These are phyloP conservation scores for Wallacemonas sp. DNA, from an alignment of 208 protist species.

Conservation along the genomic window DNA sequence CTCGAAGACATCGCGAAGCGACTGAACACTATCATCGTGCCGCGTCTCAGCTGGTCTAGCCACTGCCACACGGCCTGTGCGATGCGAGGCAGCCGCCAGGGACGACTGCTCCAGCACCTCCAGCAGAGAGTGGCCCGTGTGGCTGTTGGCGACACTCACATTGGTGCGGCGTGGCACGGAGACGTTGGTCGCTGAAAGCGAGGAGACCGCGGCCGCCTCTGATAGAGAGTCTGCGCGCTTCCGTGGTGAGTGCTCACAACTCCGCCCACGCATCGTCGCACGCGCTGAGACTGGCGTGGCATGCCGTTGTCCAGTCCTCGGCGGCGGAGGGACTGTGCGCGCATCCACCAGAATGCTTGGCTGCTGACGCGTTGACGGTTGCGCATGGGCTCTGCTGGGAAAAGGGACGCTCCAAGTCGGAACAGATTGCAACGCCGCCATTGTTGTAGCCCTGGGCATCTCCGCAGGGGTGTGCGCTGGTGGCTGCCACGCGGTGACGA, in stretches of 20 bases:
- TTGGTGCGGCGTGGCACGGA: conserved; percentile 19
- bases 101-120: background rate
- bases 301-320: background rate
- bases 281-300: background rate
- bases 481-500: no score
- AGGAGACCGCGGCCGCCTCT: no score
- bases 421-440: no score
- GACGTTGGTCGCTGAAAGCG: no score
- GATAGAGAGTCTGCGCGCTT: no score
- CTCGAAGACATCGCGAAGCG: conserved; percentile 7
- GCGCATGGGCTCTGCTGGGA: background rate
- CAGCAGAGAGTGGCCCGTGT: background rate
- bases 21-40: background rate
- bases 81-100: background rate
- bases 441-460: no score
- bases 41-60: background rate
- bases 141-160: no score
- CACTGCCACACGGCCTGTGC: background rate
- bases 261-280: conserved; percentile 6
- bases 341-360: no score
- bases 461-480: no score
- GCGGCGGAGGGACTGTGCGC: no score
- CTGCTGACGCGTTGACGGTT: no score
- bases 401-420: background rate
- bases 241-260: no score